Evolutionary conservation across 306 rosid genomes (phyloP), one percentile per base, ranked within the genome.

Genomic region (Dryas octopetala): DNA sequence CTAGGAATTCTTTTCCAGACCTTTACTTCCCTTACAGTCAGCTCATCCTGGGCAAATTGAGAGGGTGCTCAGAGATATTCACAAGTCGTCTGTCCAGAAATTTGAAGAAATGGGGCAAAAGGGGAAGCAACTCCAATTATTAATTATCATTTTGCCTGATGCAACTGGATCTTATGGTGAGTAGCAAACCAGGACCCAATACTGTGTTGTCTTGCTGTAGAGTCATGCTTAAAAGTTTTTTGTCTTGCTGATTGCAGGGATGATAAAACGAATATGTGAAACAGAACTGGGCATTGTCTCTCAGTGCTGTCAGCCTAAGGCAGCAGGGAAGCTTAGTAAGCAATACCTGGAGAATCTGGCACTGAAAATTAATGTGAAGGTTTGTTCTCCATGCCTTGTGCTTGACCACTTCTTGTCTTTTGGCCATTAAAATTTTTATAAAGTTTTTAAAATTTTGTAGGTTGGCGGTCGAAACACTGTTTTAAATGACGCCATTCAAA

Each of bases 341-440:
- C 95, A 90, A 26, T 94, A 94, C 60, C 83, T 94, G 23, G 98
- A 94, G 74, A 94, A 94, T 82, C 32, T 94, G 46, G 7, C 97
- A 1, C 87, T 94, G 0, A 94, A 94, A 79, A 87, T 94, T 0
- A 94, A 94, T 75, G 96, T 91, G 0, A 94, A 94, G 98, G 98
- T 91, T 59, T 2, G 67, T 75, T 62, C 76, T 54, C 32, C 62
- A 8, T 45, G 19, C 49, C 5, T n/a, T 50, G 17, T 53, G 17
- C 4, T 19, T 7, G 4, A 2, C 4, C 23, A 50, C n/a, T 48
- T 81, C 28, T 5, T 51, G 38, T 46, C 8, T 41, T 78, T 46
- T 15, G 1, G 11, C 53, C 26, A 54, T 74, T 17, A 67, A 9
- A 71, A 80, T 43, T 2, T 32, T 15, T 16, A 48, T 14, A 13